phyloP scores from a whole-genome alignment of 441 rosid species.

The Brassica balearica region DNA sequence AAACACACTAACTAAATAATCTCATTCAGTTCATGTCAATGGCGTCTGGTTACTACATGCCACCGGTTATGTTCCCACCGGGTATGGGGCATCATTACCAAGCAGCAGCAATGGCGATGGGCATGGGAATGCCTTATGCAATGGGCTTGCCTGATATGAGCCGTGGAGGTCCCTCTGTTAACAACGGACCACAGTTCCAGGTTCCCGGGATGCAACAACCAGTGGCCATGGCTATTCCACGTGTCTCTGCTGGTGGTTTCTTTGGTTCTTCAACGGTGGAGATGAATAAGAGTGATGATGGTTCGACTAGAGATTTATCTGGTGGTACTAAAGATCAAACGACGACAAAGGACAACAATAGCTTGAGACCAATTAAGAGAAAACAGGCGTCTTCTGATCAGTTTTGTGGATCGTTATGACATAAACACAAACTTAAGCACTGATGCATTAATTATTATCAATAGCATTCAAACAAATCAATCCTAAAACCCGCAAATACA shows the following conservation, averaged over 20 bases:
- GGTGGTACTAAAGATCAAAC: conserved; percentile 51
- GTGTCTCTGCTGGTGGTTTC: conserved; percentile 54
- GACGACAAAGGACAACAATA: conserved; percentile 45
- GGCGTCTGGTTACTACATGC: conserved; percentile 86
- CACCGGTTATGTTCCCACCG: conserved; percentile 71
- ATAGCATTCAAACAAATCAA: conserved; percentile 9
- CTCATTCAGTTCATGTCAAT: conserved; percentile 80
- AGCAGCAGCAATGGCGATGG: conserved; percentile 72
- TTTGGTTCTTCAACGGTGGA: conserved; percentile 47
- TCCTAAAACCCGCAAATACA: neutral
- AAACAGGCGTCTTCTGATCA: conserved; percentile 54
- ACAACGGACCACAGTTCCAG: conserved; percentile 63
- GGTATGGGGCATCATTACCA: conserved; percentile 75
- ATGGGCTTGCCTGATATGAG: conserved; percentile 70
- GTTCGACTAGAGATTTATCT: conserved; percentile 47
- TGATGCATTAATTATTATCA: conserved; percentile 10
- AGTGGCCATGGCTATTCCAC: conserved; percentile 55
- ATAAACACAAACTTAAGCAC: neutral
- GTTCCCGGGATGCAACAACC: conserved; percentile 57
- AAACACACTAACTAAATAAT: conserved; percentile 11
- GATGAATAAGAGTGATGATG: conserved; percentile 44
- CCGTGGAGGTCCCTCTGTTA: conserved; percentile 50
- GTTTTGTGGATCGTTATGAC: conserved; percentile 51
- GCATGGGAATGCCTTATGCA: conserved; percentile 71
- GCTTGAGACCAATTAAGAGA: conserved; percentile 49